Evolutionary conservation across 805 yeast species (phyloP), one percentile per base, ranked within the genome.

Genomic region (Candida khao-thaluensis): DNA sequence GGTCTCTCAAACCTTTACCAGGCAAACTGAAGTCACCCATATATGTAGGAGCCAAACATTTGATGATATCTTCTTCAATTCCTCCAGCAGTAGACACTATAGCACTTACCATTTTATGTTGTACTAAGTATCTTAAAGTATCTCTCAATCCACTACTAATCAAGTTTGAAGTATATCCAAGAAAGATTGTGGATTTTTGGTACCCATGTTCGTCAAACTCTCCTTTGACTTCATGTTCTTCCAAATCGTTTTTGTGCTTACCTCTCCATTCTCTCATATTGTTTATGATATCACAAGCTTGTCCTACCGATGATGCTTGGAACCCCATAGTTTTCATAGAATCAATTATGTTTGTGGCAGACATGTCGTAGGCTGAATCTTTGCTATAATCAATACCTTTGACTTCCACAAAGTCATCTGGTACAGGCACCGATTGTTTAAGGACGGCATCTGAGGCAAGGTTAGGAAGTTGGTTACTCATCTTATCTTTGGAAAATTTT

Each of bases 41-140:
- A 56, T 81, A 90, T 6, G 99, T 93, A 40, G 97, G 96, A 2
- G 98, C 99, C 41, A 93, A 72, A 59, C 96, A 89, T 64, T 93
- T 93, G 72, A 93, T 93, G 35, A 93, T 68, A 66, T 93, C 99
- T 69, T 93, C 99, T 62, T 93, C 99, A 45, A 93, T 81, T 50
- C 99, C 99, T 50, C 99, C 99, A 16, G 96, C 99, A 46, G 91
- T 77, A n/a, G 98, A 84, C 35, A 93, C 99, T 53, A 93, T 79
- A 12, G 95, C 98, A 53, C 89, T 84, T 31, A 93, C 96, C 77
- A 85, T 85, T 63, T 89, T 91, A 68, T 95, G 82, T 63, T 95
- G 95, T 22, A 89, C 98, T 52, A 93, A 73, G 59, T 72, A 91
- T 57, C 93, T 76, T 50, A 93, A 68, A 21, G 96, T 88, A 54